Evolutionary conservation across 208 protist species (phyloP).

Genomic region (Strigomonas culicis): DNA sequence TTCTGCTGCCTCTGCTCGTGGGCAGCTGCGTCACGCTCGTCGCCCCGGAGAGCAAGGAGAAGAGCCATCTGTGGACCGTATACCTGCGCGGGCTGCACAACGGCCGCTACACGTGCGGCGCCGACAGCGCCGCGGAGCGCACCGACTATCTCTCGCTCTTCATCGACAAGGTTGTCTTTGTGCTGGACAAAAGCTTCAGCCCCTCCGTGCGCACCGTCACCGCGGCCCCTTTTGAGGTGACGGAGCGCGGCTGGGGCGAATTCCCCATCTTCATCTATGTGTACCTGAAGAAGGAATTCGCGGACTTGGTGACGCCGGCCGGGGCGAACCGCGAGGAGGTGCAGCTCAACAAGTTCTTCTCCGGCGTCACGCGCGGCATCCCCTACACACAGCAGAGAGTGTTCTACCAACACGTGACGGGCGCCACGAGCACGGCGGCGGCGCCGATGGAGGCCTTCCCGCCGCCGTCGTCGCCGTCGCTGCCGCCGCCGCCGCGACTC

Average conservation of each 20-base stretch:
- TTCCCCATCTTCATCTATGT: constrained; percentile 82
- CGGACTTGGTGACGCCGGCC: too few species aligned
- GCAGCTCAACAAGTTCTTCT: not conserved
- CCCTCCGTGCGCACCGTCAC: constrained; percentile 57
- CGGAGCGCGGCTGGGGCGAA: constrained; percentile 85
- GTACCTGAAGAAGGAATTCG: constrained; percentile 48
- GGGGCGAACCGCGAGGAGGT: not conserved
- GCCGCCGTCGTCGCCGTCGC: too few species aligned
- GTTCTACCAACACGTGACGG: not conserved
- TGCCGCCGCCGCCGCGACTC: too few species aligned
- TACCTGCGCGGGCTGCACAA: constrained; percentile 85
- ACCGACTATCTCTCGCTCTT: constrained; percentile 68
- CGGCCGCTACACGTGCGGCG: constrained; percentile 13
- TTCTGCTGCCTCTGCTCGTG: constrained; percentile 66
- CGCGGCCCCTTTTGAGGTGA: constrained; percentile 76
- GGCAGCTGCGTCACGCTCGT: constrained; percentile 65
- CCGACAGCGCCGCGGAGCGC: constrained; percentile 4
- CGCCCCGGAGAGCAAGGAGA: constrained; percentile 58
- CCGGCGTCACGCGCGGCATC: not conserved
- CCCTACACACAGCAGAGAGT: not conserved
- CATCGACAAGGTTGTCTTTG: constrained; percentile 74
- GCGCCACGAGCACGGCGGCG: not conserved
- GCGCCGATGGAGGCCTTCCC: too few species aligned
- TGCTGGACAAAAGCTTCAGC: constrained; percentile 72
- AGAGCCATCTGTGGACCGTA: constrained; percentile 85